These are phyloP conservation scores for Agaricus subrufescens DNA, from an alignment of 768 basidiomycete genomes.

Conservation along the genomic window DNA sequence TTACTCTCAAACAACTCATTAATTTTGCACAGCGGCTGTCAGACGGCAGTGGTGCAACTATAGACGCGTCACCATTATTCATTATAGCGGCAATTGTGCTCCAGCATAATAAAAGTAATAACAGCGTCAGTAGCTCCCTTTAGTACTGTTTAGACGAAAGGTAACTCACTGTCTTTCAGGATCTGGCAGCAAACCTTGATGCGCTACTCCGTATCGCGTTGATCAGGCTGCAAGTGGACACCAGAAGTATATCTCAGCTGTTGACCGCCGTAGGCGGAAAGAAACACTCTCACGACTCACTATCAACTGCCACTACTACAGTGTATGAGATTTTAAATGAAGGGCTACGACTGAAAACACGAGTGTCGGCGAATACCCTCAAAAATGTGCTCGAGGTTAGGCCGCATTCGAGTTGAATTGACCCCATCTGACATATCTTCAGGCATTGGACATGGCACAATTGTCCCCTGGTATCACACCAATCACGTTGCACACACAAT, in stretches of 20 bases:
- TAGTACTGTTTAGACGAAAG: not conserved
- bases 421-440: not conserved
- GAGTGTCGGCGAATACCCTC: constrained; percentile 43
- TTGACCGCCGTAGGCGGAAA: constrained; percentile 43
- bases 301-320: constrained; percentile 29
- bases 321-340: constrained; percentile 52
- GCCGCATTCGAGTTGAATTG: not conserved
- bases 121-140: constrained; percentile 36
- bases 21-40: constrained; percentile 52
- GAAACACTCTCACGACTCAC: constrained; percentile 22
- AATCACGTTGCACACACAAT: not conserved
- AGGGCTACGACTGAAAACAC: constrained; percentile 47
- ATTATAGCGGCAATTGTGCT: constrained; percentile 46
- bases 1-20: constrained; percentile 49
- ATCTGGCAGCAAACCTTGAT: constrained; percentile 54
- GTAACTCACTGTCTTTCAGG: constrained; percentile 31
- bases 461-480: constrained; percentile 16
- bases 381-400: constrained; percentile 50
- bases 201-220: constrained; percentile 53
- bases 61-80: constrained; percentile 57
- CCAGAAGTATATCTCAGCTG: constrained; percentile 37
- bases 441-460: constrained; percentile 8
- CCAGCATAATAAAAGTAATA: constrained; percentile 54
- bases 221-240: constrained; percentile 43
- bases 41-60: constrained; percentile 42